Base-by-base conservation (phyloP, 192 early-diverging fungal species). In the Coemansia sp. region DNA sequence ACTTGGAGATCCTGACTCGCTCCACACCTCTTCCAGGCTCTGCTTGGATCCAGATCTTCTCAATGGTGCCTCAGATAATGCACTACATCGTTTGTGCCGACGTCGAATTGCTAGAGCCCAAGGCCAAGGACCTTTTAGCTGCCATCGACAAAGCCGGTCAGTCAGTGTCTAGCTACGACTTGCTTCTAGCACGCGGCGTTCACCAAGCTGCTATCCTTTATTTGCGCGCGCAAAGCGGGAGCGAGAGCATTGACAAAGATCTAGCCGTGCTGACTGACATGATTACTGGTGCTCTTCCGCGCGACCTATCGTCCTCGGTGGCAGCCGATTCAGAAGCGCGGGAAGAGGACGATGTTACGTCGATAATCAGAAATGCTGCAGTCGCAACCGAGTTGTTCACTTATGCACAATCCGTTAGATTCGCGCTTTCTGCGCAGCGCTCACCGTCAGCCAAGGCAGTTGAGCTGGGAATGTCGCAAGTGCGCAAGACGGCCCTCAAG, bases 11-110 rank as follows among this genome's bases (percentile, higher is more conserved):
- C 2, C 47, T 73, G 49, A 84, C 83, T 24, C 67, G 77, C 5
- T 64, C 74, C 5, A 51, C 65, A 7, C 79, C 79, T 36, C 40
- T 82, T n/a, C 70, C 69, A 24, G 53, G 65, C 3, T 9, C 46
- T 2, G 22, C 41, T 46, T 82, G 73, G 73, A 65, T 76, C 35
- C 59, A 43, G 36, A 35, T 68, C 24, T 73, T 69, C 36, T 70
- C 79, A 12, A 39, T 82, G 32, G 37, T 73, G n/a, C 73, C 73
- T 1, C 79, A 82, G 73, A 59, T 76, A 27, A 76, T 82, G 70
- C 73, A 82, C 59, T 64, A 57, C 27, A 64, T 82, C 31, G 72
- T 56, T 11, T 40, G 42, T 11, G 65, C 61, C 19, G 49, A 82
- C n/a, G 25, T 46, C 14, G 79, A 76, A 1, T 5, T 41, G 19